Evolutionary conservation across 1,139 yeast genomes (phyloP), one percentile per base, ranked within the genome.

Genomic region (Taphrina communis): DNA sequence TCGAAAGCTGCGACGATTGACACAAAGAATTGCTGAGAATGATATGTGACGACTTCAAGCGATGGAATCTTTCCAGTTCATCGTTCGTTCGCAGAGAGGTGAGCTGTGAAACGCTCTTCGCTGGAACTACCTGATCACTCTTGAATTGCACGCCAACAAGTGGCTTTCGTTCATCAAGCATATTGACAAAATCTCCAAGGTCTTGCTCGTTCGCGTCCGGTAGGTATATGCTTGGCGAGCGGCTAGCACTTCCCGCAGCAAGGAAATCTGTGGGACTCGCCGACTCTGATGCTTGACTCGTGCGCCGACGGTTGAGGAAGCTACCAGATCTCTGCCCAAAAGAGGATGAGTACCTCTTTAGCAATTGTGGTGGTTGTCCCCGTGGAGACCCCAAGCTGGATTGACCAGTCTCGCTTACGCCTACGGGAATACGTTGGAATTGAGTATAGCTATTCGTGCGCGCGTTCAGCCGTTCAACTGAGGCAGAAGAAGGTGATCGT

Each of bases 111-210:
- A 55, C 3, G 42, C 31, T 19, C n/a, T 17, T 56, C 11, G 60
- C 14, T 6, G 31, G 12, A 14, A 11, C 21, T 9, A 17, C 25
- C n/a, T n/a, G 25, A 17, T 42, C 46, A 31, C 25, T 50, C 14
- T 19, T 11, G 36, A 63, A 63, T 4, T 46, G 60, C 53, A 62
- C 21, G 67, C 56, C 48, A 48, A 70, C 55, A 51, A 69, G 60
- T 31, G 73, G 72, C 41, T 58, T 38, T 50, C 69, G 72, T 72
- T 72, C 19, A 73, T 94, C 97, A 63, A 93, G 85, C 85, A 91
- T 82, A 72, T 86, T 84, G 66, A 93, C 90, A 80, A 93, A 93
- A 68, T 88, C 91, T 69, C 89, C 85, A 38, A 92, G 82, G 73
- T 89, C 97, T 70, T 89, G 92, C 73, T 88, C 92, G 36, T 76